A percentile compares a stretch with the other conserved stretches of the same genome.
Evolutionary conservation across 139 green algal genomes (phyloP).

Genomic region (Trebouxia sp.): DNA sequence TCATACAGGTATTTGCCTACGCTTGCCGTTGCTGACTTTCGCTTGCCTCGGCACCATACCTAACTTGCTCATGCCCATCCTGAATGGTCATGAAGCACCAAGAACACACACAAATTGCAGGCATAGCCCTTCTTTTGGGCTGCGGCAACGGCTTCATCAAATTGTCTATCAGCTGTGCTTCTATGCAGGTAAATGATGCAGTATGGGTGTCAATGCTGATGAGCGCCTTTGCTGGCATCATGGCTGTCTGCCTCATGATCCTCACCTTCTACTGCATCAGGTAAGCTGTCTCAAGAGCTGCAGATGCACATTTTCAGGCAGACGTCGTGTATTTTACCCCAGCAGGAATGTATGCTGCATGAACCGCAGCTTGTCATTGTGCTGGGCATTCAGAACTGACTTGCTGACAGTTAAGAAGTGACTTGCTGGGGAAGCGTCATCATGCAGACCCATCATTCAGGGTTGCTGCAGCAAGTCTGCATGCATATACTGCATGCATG

Average conservation of each 20-base stretch:
- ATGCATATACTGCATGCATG: too few relatives aligned
- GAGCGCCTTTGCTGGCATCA: constrained; percentile 61
- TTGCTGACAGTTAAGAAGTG: too few relatives aligned
- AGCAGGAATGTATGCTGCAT: neutral
- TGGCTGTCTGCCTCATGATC: constrained; percentile 69
- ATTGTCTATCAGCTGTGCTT: neutral
- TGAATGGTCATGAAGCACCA: neutral
- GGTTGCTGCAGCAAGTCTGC: too few relatives aligned
- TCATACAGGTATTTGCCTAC: constrained; percentile 56
- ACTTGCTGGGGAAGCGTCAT: too few relatives aligned
- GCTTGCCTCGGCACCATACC: neutral
- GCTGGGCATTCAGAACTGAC: too few relatives aligned
- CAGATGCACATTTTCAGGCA: neutral
- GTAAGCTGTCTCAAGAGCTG: too few relatives aligned
- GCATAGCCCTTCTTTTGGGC: neutral
- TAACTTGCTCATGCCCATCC: neutral
- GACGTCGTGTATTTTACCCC: neutral
- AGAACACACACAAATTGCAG: neutral
- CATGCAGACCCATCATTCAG: too few relatives aligned
- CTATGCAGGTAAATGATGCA: constrained; percentile 37
- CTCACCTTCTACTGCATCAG: constrained; percentile 69
- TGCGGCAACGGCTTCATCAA: neutral
- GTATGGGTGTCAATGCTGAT: constrained; percentile 77
- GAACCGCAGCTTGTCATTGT: too few relatives aligned
- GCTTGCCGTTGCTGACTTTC: neutral